Evolutionary conservation across 1,284 basidiomycete genomes (phyloP).

Genomic region (Fomitopsis betulina): DNA sequence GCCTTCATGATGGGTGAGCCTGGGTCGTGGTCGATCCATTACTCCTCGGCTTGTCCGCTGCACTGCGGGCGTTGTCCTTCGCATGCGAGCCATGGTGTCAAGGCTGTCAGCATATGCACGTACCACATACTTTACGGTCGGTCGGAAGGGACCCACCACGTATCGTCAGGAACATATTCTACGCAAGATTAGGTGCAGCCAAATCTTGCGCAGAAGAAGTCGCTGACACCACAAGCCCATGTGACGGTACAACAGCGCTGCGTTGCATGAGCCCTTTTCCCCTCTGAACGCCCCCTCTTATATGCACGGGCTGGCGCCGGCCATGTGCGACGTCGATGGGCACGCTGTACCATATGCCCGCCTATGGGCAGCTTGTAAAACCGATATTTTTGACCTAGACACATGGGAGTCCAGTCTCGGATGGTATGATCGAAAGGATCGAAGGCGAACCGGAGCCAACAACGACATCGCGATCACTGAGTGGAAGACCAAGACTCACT

Average conservation of each 20-base stretch:
- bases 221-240: neutral
- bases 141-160: too few species aligned
- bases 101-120: neutral
- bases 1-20: too few species aligned
- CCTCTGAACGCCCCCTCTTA: too few species aligned
- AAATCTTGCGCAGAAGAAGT: conserved; percentile 8
- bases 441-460: neutral
- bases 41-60: too few species aligned
- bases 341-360: neutral
- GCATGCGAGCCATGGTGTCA: too few species aligned
- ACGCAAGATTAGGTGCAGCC: conserved; percentile 3
- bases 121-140: too few species aligned
- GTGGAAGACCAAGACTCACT: neutral
- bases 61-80: too few species aligned
- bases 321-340: too few species aligned
- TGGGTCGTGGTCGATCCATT: too few species aligned
- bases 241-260: neutral
- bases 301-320: too few species aligned
- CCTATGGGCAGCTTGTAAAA: neutral
- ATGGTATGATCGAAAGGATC: neutral
- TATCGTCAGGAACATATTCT: conserved; percentile 1
- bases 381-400: neutral
- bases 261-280: neutral
- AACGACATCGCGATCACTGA: neutral
- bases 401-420: neutral